Base-by-base conservation (phyloP, 2,329 filamentous ascomycete genomes). In the Talaromyces rugulosus region DNA sequence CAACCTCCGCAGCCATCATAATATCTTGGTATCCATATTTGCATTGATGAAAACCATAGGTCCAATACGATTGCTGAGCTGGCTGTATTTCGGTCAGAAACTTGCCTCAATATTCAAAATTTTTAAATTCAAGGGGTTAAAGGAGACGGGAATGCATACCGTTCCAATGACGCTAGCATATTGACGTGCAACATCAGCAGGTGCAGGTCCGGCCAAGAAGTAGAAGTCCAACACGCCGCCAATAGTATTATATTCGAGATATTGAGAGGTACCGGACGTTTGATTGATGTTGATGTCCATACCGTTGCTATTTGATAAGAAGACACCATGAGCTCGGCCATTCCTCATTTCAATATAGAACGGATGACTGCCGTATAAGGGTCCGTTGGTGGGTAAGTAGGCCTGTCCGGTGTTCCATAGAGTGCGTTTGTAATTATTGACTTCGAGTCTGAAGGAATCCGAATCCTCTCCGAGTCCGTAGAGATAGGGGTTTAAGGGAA, bases 401-500 rank as follows among this genome's bases (percentile, higher is more conserved):
- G 87, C 89, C 0, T 87, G 80, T 72, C 92, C 89, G 12, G 87
- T 81, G 57, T 86, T 87, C 84, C 88, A 91, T 2, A 92, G 71
- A 0, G 88, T 90, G 40, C 89, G 84, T 40, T 85, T 87, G 71
- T 90, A 90, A 73, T 89, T 83, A 33, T 83, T 86, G 0, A 85
- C 89, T 64, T 87, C 86, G 62, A 92, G 80, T 52, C 84, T 83
- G 69, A 92, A 86, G 0, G 86, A 80, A 66, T 93, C 90, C 3
- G 85, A 87, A 71, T 92, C 88, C 75, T 94, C 90, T 34, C 91
- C 91, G 1, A 94, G 81, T 0, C 91, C 91, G 70, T 95, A 95
- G 7, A 95, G 77, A 68, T 89, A 85, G 0, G 90, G 89, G 60
- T 87, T 79, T 0, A 83, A 73, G 0, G 91, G 90, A 9, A 95